Evolutionary conservation across 176 grass and related monocot genomes (phyloP), one percentile per base, ranked within the genome.

Genomic region (Carex pumila): DNA sequence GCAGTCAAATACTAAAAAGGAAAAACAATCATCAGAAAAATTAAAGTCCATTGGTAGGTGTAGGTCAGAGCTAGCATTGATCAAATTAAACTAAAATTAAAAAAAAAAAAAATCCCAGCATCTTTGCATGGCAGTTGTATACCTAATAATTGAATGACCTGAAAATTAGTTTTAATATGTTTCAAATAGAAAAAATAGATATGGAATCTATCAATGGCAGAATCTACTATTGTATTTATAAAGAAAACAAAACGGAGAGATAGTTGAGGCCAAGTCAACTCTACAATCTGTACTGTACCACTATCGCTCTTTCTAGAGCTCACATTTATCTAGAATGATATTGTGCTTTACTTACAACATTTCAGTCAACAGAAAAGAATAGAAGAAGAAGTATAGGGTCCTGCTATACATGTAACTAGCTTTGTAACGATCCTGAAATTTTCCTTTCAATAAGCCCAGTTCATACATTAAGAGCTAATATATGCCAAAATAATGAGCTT

Each of bases 1-100:
- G 65, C 88, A 95, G 91, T 99, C 93, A 31, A 99, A 99, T 58
- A 99, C 96, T 99, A 84, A 81, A 84, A 41, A 80, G 43, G 22
- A 36, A 13, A 77, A 5, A n/a, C 54, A 79, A 87, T 79, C 66
- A 49, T 11, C 63, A 62, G 52, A 83, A 47, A 61, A 19, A 54
- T 55, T n/a, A 55, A 2, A 62, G 13, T 45, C 54, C 32, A 67
- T 41, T 15, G 34, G 6, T 14, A 69, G 66, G 36, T 43, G 14
- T 70, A 54, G 62, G 49, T 76, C 63, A 18, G 41, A 66, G 63
- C 79, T 52, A 31, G n/a, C 57, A 88, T 81, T 57, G 18, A 43
- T 61, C 59, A 87, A 78, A 79, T 22, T 41, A 81, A 80, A 79
- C 49, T 61, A 67, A 85, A 77, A 49, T 54, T 8, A 50, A 64